Evolutionary conservation across 1,284 basidiomycete species (phyloP).

Genomic region (Apiotrichum porosum): DNA sequence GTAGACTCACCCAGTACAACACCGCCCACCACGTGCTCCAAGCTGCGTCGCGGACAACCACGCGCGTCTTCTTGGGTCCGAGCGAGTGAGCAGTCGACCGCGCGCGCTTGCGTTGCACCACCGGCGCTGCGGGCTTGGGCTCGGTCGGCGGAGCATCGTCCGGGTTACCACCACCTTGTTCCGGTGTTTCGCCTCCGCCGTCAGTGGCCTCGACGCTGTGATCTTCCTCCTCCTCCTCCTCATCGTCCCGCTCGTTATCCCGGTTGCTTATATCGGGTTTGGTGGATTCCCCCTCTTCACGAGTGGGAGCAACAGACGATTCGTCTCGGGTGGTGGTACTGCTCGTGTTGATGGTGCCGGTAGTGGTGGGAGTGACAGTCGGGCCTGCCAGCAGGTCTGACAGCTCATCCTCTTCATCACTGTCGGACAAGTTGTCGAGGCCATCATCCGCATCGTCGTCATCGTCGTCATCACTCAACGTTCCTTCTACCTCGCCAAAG

Average conservation of each 20-base stretch:
- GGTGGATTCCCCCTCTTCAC: background rate
- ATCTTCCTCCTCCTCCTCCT: slow-evolving; percentile 8
- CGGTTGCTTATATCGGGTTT: too few relatives aligned
- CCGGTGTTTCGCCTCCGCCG: background rate
- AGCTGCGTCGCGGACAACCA: slow-evolving; percentile 70
- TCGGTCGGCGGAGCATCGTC: background rate
- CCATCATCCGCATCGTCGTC: slow-evolving; percentile 32
- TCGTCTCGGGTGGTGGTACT: too few relatives aligned
- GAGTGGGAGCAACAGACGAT: too few relatives aligned
- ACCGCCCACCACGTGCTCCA: slow-evolving; percentile 78
- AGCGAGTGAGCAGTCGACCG: background rate
- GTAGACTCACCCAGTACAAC: slow-evolving; percentile 66
- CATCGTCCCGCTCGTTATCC: background rate
- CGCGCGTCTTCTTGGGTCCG: slow-evolving; percentile 55
- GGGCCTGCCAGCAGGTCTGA: slow-evolving; percentile 2
- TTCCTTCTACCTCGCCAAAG: slow-evolving; percentile 37
- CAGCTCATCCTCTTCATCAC: slow-evolving; percentile 45
- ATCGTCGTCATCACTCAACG: slow-evolving; percentile 28
- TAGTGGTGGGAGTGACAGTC: background rate
- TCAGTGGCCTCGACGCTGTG: slow-evolving; percentile 4
- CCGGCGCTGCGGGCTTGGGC: background rate
- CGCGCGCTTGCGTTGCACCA: background rate
- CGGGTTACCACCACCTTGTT: background rate
- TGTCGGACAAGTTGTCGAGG: slow-evolving; percentile 38
- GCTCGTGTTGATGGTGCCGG: slow-evolving; percentile 19